Evolutionary conservation across 2,329 filamentous ascomycete species (phyloP).

Genomic region (Knoxdaviesia capensis): DNA sequence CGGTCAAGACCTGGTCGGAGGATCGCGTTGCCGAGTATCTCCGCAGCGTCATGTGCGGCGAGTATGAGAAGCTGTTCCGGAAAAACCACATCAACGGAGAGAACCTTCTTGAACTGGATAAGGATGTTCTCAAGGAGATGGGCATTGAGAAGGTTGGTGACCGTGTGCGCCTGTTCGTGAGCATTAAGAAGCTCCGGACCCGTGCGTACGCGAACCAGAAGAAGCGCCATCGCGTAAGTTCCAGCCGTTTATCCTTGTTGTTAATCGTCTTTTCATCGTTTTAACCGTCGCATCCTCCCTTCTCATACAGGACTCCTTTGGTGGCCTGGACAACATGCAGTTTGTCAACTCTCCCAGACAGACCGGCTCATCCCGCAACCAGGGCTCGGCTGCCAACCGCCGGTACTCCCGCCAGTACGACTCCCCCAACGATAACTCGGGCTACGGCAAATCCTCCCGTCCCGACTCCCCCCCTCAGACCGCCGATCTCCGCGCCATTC

Average conservation of each 20-base stretch:
- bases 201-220: constrained; percentile 59
- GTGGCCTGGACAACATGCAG: constrained; percentile 53
- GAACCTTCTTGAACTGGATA: constrained; percentile 91
- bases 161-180: constrained; percentile 72
- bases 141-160: constrained; percentile 97
- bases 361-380: constrained; percentile 33
- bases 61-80: constrained; percentile 80
- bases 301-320: constrained; percentile 53
- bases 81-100: constrained; percentile 95
- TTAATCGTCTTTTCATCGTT: neutral
- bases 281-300: neutral
- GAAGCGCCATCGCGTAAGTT: constrained; percentile 64
- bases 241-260: neutral
- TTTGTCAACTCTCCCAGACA: constrained; percentile 31
- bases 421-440: constrained; percentile 16
- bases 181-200: constrained; percentile 65
- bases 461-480: constrained; percentile 47
- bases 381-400: constrained; percentile 36
- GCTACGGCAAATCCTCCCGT: constrained; percentile 37
- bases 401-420: constrained; percentile 45
- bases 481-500: constrained; percentile 31
- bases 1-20: constrained; percentile 76
- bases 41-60: constrained; percentile 72
- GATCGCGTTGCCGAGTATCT: constrained; percentile 83
- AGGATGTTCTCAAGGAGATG: constrained; percentile 90